Conservation (phyloP, 2,329 filamentous ascomycete species). For the Clarireedia paspali region DNA sequence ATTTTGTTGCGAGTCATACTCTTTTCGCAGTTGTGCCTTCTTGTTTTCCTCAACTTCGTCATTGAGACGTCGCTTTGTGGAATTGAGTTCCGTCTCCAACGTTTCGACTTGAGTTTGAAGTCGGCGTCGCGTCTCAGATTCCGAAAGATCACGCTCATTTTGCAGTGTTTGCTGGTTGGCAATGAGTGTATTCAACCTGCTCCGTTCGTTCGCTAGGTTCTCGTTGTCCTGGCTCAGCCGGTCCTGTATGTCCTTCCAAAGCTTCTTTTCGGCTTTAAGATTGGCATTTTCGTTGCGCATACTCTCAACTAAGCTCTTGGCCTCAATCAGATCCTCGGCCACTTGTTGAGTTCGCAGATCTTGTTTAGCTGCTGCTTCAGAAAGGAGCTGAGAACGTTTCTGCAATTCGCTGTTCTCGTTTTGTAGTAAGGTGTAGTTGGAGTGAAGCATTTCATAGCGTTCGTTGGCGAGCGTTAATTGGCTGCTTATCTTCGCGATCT, state of each 20-base stretch:
- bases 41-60: slow-evolving; percentile 79
- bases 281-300: slow-evolving; percentile 87
- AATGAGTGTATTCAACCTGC: slow-evolving; percentile 73
- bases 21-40: slow-evolving; percentile 74
- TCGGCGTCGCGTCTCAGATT: slow-evolving; percentile 73
- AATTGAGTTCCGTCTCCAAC: slow-evolving; percentile 70
- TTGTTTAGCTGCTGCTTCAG: slow-evolving; percentile 80
- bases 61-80: slow-evolving; percentile 74
- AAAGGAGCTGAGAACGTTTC: slow-evolving; percentile 67
- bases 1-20: slow-evolving; percentile 80
- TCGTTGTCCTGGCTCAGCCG: slow-evolving; percentile 86
- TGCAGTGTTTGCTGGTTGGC: slow-evolving; percentile 80
- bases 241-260: slow-evolving; percentile 91
- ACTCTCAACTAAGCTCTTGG: slow-evolving; percentile 72
- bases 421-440: slow-evolving; percentile 77
- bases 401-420: slow-evolving; percentile 80
- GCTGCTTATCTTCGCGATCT: slow-evolving; percentile 71
- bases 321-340: slow-evolving; percentile 86
- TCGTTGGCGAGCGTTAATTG: slow-evolving; percentile 77
- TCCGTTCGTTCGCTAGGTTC: slow-evolving; percentile 72
- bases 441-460: slow-evolving; percentile 81
- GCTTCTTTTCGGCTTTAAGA: slow-evolving; percentile 85
- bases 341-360: slow-evolving; percentile 87
- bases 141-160: slow-evolving; percentile 82
- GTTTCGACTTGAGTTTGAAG: slow-evolving; percentile 70